Evolutionary conservation across 257 asterid genomes (phyloP).

Genomic region (Galeopsis tetrahit): DNA sequence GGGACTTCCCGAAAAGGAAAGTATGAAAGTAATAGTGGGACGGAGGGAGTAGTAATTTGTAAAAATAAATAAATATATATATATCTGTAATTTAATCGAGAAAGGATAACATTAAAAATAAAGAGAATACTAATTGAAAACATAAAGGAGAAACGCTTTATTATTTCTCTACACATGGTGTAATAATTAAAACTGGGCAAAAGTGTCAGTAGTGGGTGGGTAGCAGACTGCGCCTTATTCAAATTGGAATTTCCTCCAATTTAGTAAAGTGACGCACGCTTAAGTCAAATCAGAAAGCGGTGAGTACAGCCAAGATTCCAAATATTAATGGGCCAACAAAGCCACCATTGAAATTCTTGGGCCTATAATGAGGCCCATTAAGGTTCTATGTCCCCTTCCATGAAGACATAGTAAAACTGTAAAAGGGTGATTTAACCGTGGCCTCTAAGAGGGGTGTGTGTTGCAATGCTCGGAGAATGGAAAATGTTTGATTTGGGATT

Average conservation of each 20-base stretch:
- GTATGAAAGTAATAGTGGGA: too few species aligned
- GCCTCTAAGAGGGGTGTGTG: too few species aligned
- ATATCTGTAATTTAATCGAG: not conserved
- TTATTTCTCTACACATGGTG: conserved; percentile 7
- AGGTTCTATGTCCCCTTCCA: not conserved
- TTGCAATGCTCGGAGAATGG: too few species aligned
- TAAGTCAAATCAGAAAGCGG: not conserved
- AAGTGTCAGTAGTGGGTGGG: conserved; percentile 32
- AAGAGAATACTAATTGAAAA: not conserved
- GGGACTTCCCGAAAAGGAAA: too few species aligned
- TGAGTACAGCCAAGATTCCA: not conserved
- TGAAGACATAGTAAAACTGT: too few species aligned
- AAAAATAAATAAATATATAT: not conserved
- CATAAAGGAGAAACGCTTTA: not conserved
- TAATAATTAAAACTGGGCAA: conserved; percentile 30
- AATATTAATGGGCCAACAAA: not conserved
- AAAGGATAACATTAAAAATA: not conserved
- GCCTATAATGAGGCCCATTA: conserved; percentile 5
- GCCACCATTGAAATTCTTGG: not conserved
- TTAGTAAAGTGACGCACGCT: not conserved
- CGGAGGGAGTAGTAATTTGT: too few species aligned
- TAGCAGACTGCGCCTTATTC: not conserved
- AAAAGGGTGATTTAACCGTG: too few species aligned
- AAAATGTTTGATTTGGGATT: too few species aligned
- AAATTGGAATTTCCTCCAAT: not conserved